Percentiles rank a stretch among this genome's conserved stretches.
These are phyloP conservation scores for Aureoboletus auriporus DNA, from an alignment of 768 basidiomycete species.

Conservation along the genomic window DNA sequence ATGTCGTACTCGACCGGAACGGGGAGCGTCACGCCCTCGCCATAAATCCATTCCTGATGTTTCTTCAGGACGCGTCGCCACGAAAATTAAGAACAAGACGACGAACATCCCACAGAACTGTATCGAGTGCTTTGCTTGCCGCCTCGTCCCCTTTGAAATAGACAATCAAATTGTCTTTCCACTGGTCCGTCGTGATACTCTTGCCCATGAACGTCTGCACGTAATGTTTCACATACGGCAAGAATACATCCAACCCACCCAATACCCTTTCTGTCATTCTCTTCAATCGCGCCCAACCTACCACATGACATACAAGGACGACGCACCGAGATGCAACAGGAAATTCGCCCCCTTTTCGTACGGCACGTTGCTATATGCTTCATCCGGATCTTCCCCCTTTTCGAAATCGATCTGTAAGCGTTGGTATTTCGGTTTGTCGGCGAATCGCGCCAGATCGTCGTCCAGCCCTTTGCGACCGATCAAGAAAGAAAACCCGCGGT, in stretches of 20 bases:
- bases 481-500: slow-evolving; percentile 76
- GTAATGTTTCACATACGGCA: slow-evolving; percentile 83
- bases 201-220: slow-evolving; percentile 76
- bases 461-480: slow-evolving; percentile 70
- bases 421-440: slow-evolving; percentile 63
- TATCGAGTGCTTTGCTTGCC: slow-evolving; percentile 57
- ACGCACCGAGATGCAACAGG: slow-evolving; percentile 72
- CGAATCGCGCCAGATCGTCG: slow-evolving; percentile 62
- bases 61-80: too few relatives aligned
- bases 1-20: slow-evolving; percentile 73
- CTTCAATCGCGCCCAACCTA: not conserved
- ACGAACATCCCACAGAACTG: slow-evolving; percentile 74
- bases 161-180: slow-evolving; percentile 74
- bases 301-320: not conserved
- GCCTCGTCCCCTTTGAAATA: slow-evolving; percentile 63
- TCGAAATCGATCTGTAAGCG: slow-evolving; percentile 73
- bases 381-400: slow-evolving; percentile 72
- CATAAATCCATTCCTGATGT: slow-evolving; percentile 73
- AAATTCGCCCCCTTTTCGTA: slow-evolving; percentile 92
- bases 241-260: slow-evolving; percentile 53
- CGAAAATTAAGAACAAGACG: not conserved
- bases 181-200: slow-evolving; percentile 80
- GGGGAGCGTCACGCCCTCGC: slow-evolving; percentile 71
- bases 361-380: slow-evolving; percentile 70
- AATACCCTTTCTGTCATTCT: slow-evolving; percentile 7